Conservation (phyloP, 164 flowering plant species). For the Magnolia sinica region DNA sequence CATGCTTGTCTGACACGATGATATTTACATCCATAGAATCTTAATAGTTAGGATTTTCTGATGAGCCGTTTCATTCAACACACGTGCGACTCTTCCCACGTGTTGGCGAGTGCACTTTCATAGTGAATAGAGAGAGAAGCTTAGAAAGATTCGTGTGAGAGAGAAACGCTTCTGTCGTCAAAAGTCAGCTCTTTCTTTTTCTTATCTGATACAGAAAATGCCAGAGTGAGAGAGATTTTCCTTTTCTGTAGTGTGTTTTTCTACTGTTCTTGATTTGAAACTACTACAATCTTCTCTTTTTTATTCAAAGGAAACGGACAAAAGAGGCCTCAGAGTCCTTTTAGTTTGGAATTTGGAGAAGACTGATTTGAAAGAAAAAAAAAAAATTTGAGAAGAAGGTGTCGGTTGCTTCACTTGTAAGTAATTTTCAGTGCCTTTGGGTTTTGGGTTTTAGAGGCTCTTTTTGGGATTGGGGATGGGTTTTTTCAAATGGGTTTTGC, state of each 20-base stretch:
- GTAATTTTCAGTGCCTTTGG: constrained; percentile 20
- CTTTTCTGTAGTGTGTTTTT: constrained; percentile 15
- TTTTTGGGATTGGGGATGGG: constrained; percentile 18
- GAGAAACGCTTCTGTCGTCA: not conserved
- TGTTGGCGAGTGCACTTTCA: constrained; percentile 1
- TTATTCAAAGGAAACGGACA: not conserved
- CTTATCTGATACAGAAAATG: not conserved
- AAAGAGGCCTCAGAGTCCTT: not conserved
- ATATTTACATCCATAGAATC: not conserved
- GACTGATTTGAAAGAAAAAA: constrained; percentile 10
- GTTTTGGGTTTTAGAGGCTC: constrained; percentile 13
- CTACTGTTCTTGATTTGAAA: constrained; percentile 18
- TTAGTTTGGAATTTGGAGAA: constrained; percentile 6
- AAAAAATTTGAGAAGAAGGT: not conserved
- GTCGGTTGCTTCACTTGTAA: constrained; percentile 36
- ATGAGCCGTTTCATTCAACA: not conserved
- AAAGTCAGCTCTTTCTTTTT: constrained; percentile 33
- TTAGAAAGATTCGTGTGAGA: constrained; percentile 13
- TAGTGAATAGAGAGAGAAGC: constrained; percentile 11
- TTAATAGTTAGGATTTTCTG: not conserved
- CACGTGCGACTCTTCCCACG: not conserved
- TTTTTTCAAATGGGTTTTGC: constrained; percentile 15
- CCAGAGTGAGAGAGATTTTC: constrained; percentile 10
- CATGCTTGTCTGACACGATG: not conserved
- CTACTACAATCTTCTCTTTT: not conserved